Percentiles rank a stretch among this genome's conserved stretches.
These are phyloP conservation scores for Dentipellis fragilis DNA, from an alignment of 768 basidiomycete species.

Conservation along the genomic window DNA sequence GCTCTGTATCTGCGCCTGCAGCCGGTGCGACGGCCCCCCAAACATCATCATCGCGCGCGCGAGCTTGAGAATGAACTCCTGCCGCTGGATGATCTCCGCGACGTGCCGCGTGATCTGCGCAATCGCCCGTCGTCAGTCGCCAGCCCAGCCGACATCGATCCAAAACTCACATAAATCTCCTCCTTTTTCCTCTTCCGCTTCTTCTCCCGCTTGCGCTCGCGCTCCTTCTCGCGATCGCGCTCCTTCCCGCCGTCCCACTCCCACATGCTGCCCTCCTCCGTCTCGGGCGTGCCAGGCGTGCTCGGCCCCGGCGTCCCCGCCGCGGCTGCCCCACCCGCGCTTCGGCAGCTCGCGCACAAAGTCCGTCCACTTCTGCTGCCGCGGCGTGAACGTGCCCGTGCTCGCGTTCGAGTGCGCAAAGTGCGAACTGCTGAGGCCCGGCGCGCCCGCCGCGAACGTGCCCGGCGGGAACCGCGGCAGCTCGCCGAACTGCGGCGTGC, in stretches of 20 bases:
- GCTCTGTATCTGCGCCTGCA: slow-evolving; percentile 72
- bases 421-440: neutral
- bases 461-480: slow-evolving; percentile 1
- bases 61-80: slow-evolving; percentile 80
- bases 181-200: slow-evolving; percentile 57
- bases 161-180: slow-evolving; percentile 59
- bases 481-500: neutral
- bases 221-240: slow-evolving; percentile 26
- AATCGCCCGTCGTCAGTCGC: neutral
- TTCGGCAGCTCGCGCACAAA: slow-evolving; percentile 32
- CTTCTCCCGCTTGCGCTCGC: slow-evolving; percentile 23
- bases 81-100: slow-evolving; percentile 69
- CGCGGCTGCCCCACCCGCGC: slow-evolving; percentile 17
- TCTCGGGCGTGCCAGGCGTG: slow-evolving; percentile 19
- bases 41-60: slow-evolving; percentile 86
- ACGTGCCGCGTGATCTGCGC: slow-evolving; percentile 72
- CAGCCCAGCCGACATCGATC: neutral
- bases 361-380: slow-evolving; percentile 23
- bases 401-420: slow-evolving; percentile 1
- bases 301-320: slow-evolving; percentile 10
- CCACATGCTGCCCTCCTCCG: slow-evolving; percentile 18
- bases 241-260: slow-evolving; percentile 19
- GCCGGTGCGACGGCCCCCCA: slow-evolving; percentile 73
- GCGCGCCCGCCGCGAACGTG: neutral
- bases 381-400: neutral